These are phyloP conservation scores for Fusarium foetens DNA, from an alignment of 2,329 filamentous ascomycete species.

Conservation along the genomic window DNA sequence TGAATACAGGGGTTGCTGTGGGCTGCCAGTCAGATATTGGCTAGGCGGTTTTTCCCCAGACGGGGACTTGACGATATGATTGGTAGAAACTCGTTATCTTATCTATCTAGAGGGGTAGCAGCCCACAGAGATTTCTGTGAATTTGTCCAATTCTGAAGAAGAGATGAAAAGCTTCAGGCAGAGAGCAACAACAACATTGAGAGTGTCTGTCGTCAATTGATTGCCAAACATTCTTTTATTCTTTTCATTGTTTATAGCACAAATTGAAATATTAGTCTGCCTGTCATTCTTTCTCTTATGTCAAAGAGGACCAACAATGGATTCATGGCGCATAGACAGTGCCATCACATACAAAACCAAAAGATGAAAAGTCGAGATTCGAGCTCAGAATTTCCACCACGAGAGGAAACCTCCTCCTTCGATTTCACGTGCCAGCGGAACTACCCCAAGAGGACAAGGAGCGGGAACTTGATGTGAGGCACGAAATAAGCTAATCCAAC, in stretches of 20 bases:
- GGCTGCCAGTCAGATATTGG: background rate
- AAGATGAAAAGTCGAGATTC: conserved; percentile 34
- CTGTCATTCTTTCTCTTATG: background rate
- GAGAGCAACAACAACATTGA: background rate
- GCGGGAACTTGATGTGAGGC: conserved; percentile 22
- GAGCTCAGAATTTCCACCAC: background rate
- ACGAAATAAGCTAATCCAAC: conserved; percentile 27
- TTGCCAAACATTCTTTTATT: background rate
- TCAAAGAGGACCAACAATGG: background rate
- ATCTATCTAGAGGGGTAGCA: conserved; percentile 11
- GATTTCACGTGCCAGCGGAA: conserved; percentile 31
- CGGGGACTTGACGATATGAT: conserved; percentile 1
- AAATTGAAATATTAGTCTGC: background rate
- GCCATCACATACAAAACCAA: background rate
- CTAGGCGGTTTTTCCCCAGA: conserved; percentile 13
- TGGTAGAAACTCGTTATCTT: conserved; percentile 16
- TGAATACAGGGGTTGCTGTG: background rate
- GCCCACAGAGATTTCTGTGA: conserved; percentile 21
- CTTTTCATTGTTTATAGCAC: background rate
- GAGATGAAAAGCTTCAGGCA: background rate
- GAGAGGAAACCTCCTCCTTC: conserved; percentile 19
- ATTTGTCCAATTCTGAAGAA: conserved; percentile 8
- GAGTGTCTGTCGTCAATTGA: background rate
- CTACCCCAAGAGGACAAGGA: conserved; percentile 3
- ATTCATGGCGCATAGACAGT: background rate